Percentiles rank a stretch among this genome's conserved stretches.
phyloP scores from a whole-genome alignment of 1,284 basidiomycete species.

The Cryptococcus depauperatus region DNA sequence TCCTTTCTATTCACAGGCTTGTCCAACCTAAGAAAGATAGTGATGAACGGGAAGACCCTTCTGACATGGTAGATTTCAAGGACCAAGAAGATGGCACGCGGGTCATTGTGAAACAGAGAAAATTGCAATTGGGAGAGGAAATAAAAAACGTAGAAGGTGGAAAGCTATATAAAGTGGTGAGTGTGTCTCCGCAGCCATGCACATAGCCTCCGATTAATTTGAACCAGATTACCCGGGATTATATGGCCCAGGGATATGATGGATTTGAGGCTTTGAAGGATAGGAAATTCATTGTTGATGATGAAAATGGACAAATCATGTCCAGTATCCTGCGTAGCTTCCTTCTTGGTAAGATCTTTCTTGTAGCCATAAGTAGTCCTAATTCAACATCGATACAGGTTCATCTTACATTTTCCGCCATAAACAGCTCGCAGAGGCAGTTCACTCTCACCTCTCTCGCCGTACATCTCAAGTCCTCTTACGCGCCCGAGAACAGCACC shows the following conservation, averaged over 20 bases:
- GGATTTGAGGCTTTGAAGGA: constrained; percentile 67
- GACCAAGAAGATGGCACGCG: constrained; percentile 46
- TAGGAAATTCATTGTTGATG: constrained; percentile 65
- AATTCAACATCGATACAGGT: constrained; percentile 15
- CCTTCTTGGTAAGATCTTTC: constrained; percentile 58
- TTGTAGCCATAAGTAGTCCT: not conserved
- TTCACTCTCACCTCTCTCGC: constrained; percentile 31
- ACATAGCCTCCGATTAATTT: too few relatives aligned
- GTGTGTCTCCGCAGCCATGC: constrained; percentile 4
- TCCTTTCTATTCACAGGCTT: constrained; percentile 63
- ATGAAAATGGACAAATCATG: constrained; percentile 76
- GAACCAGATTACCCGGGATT: constrained; percentile 42
- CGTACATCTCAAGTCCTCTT: constrained; percentile 31
- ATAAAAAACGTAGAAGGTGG: constrained; percentile 54
- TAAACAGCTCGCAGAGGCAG: constrained; percentile 38
- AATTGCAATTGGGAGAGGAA: constrained; percentile 46
- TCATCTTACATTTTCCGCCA: constrained; percentile 44
- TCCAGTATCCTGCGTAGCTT: constrained; percentile 75
- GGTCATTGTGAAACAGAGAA: constrained; percentile 39
- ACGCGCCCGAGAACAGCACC: constrained; percentile 20
- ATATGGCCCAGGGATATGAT: constrained; percentile 54
- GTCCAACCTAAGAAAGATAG: constrained; percentile 46
- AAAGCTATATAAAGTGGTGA: constrained; percentile 65
- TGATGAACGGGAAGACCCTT: constrained; percentile 33
- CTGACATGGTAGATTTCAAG: constrained; percentile 36